Evolutionary conservation across 108 stramenopile genomes (phyloP), one percentile per base, ranked within the genome.

Genomic region (Cyclostephanos tholiformis): DNA sequence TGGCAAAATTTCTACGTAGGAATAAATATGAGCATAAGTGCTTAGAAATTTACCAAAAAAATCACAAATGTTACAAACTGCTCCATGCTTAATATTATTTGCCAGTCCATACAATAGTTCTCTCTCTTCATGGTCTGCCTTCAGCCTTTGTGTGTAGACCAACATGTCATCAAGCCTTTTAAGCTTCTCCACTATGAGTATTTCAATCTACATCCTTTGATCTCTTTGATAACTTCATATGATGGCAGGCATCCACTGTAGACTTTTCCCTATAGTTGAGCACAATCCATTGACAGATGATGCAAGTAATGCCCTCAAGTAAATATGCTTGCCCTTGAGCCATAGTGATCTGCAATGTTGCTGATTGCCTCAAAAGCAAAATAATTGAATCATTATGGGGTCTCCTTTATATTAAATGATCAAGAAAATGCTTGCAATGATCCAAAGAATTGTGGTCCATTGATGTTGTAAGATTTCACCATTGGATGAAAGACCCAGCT

Each of bases 361-460:
- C 90, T 81, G 57, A 95, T 86, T 17, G 90, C 88, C 38, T 88
- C 86, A 25, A 92, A 60, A 4, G 90, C 94, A 17, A 87, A 90
- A 63, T 91, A 90, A 74, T 95, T 90, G 66, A 78, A 79, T 86
- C 79, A 36, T 71, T 65, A 13, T n/a, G n/a, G 90, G 87, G 71
- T 92, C 90, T 70, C 74, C 71, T 86, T 82, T 4, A 76, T 53
- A 25, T 73, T 70, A 67, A 95, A 95, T 32, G 89, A 76, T 2
- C 67, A 20, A 11, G 65, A 57, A 59, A 95, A 90, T 26, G 72
- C 52, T 27, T 69, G 63, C 26, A 86, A 84, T 9, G 90, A 88
- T 43, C 91, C 94, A 69, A 95, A 92, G 69, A 91, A 95, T 22
- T 92, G 77, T n/a, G 94, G 89, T n/a, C 91, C 94, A 10, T 85